A percentile compares a stretch with the other conserved stretches of the same genome.
These are phyloP conservation scores for Echinochloa phyllopogon DNA, from an alignment of 176 grass and related monocot species.

Conservation along the genomic window DNA sequence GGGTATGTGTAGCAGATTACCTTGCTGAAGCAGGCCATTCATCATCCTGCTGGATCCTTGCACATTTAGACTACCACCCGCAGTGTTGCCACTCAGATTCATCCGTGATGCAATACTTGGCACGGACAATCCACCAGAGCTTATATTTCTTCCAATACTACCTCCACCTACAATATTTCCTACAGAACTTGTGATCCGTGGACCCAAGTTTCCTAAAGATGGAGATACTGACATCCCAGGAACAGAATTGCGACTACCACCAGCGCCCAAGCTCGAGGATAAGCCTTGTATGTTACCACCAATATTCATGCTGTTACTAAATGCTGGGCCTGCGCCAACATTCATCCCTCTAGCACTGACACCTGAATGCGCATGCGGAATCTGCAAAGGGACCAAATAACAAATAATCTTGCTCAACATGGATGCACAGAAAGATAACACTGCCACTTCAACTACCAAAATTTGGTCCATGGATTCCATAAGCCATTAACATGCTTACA, in stretches of 20 bases:
- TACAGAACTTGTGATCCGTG: slow-evolving; percentile 68
- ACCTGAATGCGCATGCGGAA: slow-evolving; percentile 86
- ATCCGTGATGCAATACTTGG: slow-evolving; percentile 73
- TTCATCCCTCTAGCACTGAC: slow-evolving; percentile 74
- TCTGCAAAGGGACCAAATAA: slow-evolving; percentile 56
- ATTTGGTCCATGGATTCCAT: slow-evolving; percentile 28
- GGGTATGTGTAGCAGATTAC: slow-evolving; percentile 46
- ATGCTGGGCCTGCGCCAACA: slow-evolving; percentile 75
- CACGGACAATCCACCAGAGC: slow-evolving; percentile 72
- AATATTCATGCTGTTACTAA: slow-evolving; percentile 82
- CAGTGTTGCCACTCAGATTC: slow-evolving; percentile 71
- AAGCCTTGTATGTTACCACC: slow-evolving; percentile 82
- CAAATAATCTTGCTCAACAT: slow-evolving; percentile 31
- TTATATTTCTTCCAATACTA: slow-evolving; percentile 93
- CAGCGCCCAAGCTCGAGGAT: slow-evolving; percentile 65
- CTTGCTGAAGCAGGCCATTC: slow-evolving; percentile 79
- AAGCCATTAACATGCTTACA: neutral
- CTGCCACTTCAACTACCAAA: slow-evolving; percentile 28
- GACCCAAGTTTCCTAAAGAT: slow-evolving; percentile 78
- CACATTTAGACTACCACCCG: slow-evolving; percentile 65
- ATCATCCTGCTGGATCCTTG: slow-evolving; percentile 91
- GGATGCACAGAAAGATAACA: slow-evolving; percentile 3
- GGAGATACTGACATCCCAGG: slow-evolving; percentile 75
- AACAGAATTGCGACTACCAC: slow-evolving; percentile 79
- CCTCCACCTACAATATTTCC: slow-evolving; percentile 81